Evolutionary conservation across 2,329 filamentous ascomycete genomes (phyloP).

Genomic region (Aspergillus carbonarius): DNA sequence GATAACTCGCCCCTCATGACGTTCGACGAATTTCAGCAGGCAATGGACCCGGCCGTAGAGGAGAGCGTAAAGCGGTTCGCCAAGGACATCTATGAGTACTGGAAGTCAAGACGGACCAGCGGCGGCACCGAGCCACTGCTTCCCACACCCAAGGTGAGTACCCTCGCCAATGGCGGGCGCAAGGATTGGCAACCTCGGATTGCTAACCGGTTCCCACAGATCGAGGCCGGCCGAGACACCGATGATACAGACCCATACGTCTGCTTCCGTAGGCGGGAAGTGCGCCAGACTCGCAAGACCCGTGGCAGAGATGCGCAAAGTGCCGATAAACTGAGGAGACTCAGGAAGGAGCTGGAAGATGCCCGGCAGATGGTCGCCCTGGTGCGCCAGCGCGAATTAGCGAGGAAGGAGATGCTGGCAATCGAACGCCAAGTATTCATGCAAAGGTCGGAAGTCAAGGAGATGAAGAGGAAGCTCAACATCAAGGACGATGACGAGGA

Average conservation of each 20-base stretch:
- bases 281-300: conserved; percentile 91
- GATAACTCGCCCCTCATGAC: conserved; percentile 79
- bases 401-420: conserved; percentile 73
- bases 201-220: conserved; percentile 44
- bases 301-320: conserved; percentile 90
- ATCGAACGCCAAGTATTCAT: conserved; percentile 78
- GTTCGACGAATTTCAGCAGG: conserved; percentile 72
- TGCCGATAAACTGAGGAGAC: conserved; percentile 87
- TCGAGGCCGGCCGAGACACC: conserved; percentile 89
- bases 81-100: conserved; percentile 84
- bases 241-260: conserved; percentile 97
- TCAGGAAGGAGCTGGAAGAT: conserved; percentile 87
- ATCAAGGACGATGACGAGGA: conserved; percentile 95
- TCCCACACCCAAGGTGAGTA: conserved; percentile 67
- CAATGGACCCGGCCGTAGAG: conserved; percentile 60
- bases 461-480: conserved; percentile 80
- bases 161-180: not conserved
- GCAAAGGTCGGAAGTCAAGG: conserved; percentile 77
- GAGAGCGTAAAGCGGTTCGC: conserved; percentile 59
- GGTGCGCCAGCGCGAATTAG: conserved; percentile 75
- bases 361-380: conserved; percentile 76
- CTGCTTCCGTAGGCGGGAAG: conserved; percentile 93
- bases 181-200: not conserved
- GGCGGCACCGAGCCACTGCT: conserved; percentile 72
- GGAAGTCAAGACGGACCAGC: conserved; percentile 69